Base-by-base conservation (phyloP, 2,329 filamentous ascomycete genomes). In the Trichoderma brevicompactum region DNA sequence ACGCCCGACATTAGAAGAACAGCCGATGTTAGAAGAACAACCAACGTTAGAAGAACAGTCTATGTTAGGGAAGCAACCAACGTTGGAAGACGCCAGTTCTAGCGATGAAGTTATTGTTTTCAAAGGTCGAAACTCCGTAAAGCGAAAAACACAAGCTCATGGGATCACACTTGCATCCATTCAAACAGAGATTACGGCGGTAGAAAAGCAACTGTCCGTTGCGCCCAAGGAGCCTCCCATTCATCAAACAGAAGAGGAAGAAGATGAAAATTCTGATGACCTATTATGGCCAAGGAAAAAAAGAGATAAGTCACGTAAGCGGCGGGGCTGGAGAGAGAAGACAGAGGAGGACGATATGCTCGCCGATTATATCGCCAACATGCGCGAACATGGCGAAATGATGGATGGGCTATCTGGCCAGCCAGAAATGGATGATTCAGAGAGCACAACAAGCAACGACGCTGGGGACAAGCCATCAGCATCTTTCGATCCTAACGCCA, bases 321-420 rank as follows among this genome's bases (percentile, higher is more conserved):
- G 68, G 71, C 64, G 50, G 38, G 53, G 41, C 49, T 8, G 65
- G 67, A 28, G 66, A 69, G 63, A 48, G 28, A 19, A 59, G 8
- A 60, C 70, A 2, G 80, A 83, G 7, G 83, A 89, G 17, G 80
- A 83, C 9, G 83, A 89, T 1, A 79, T 87, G 48, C 77, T 88
- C 70, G 84, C 85, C 1, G 91, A 94, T 71, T 93, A 93, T 70
- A 88, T 92, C 71, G 83, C 85, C 49, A 92, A 92, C 67, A 81
- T 91, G 71, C 77, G 77, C 17, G 81, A 81, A 1, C 81, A 82
- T 54, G 80, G 79, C 32, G 77, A 79, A 70, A 82, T 85, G 8
- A 87, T 92, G 68, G 87, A 89, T 44, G 76, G 89, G 28, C 74
- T 90, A 36, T 79, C 84, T 59, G 88, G 87, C 73, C 84, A 88